Conservation (phyloP, 1,139 yeast genomes). For the Pichia sp. region DNA sequence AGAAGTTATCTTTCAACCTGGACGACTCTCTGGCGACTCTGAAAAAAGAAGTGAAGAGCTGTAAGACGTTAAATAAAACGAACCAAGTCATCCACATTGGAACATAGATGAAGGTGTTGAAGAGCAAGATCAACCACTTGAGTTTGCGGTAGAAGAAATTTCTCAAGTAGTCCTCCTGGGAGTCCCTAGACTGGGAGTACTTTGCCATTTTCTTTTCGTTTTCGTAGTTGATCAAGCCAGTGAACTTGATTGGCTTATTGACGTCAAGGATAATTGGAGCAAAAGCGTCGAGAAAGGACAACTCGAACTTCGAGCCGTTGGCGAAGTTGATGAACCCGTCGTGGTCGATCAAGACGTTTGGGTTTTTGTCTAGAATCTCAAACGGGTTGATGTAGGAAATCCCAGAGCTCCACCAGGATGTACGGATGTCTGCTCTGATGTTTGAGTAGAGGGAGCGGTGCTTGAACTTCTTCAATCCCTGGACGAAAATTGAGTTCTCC, state of each 20-base stretch:
- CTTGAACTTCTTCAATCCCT: conserved; percentile 50
- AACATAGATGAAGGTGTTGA: conserved; percentile 41
- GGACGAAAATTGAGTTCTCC: conserved; percentile 54
- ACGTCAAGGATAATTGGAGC: conserved; percentile 54
- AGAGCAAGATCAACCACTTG: conserved; percentile 45
- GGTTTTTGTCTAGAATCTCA: conserved; percentile 33
- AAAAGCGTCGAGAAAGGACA: conserved; percentile 48
- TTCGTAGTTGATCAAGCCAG: conserved; percentile 23
- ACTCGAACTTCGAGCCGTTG: conserved; percentile 37
- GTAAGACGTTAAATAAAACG: conserved; percentile 41
- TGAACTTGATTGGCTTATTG: conserved; percentile 34
- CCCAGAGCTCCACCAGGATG: conserved; percentile 79
- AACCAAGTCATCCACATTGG: conserved; percentile 54
- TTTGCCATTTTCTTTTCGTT: conserved; percentile 22
- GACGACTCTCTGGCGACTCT: conserved; percentile 31
- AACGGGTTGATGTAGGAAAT: conserved; percentile 65
- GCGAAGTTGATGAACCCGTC: conserved; percentile 35
- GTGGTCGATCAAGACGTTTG: conserved; percentile 26
- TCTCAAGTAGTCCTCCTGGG: not conserved
- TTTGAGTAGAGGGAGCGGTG: conserved; percentile 63
- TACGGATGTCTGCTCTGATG: conserved; percentile 70
- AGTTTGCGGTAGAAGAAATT: conserved; percentile 33
- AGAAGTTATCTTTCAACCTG: conserved; percentile 20
- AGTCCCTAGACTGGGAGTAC: not conserved
- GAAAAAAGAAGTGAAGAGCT: conserved; percentile 36